Percentiles rank a stretch among this genome's conserved stretches.
These are phyloP conservation scores for Limnomonas spitsbergensis DNA, from an alignment of 139 green algal species.

Conservation along the genomic window DNA sequence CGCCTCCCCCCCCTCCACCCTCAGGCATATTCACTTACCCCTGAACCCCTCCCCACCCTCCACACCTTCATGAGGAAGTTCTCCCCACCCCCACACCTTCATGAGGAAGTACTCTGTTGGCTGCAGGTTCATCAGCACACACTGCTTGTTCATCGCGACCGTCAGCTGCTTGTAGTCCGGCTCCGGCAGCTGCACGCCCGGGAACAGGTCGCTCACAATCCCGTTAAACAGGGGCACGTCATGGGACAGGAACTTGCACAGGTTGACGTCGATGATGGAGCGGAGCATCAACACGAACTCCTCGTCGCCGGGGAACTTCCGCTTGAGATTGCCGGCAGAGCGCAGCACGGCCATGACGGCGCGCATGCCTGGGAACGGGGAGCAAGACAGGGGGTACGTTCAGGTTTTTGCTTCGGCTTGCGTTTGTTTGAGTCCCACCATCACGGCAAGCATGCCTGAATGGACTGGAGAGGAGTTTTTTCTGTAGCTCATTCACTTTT, in stretches of 20 bases:
- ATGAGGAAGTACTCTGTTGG: slow-evolving; percentile 71
- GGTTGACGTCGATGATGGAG: slow-evolving; percentile 77
- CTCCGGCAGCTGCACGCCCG: slow-evolving; percentile 49
- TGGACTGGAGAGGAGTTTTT: no score
- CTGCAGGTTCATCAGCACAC: slow-evolving; percentile 59
- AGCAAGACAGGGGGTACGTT: no score
- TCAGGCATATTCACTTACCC: no score
- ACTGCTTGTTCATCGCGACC: slow-evolving; percentile 53
- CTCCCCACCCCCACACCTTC: no score
- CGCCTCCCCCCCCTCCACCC: no score
- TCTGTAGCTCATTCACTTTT: no score
- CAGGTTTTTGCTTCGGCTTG: no score
- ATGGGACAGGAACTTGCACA: slow-evolving; percentile 70
- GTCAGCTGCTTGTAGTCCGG: slow-evolving; percentile 60
- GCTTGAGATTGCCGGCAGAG: slow-evolving; percentile 60
- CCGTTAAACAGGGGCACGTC: slow-evolving; percentile 33
- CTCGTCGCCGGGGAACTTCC: slow-evolving; percentile 54
- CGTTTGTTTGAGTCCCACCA: no score
- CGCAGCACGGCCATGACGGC: slow-evolving; percentile 77
- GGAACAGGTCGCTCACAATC: slow-evolving; percentile 61
- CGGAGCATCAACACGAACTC: slow-evolving; percentile 76
- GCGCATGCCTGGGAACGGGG: slow-evolving; percentile 53
- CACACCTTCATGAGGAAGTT: no score
- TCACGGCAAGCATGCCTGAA: no score
- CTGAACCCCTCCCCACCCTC: no score